Conservation (phyloP, 169 alveolate species). For the Cryptosporidium bovis region DNA sequence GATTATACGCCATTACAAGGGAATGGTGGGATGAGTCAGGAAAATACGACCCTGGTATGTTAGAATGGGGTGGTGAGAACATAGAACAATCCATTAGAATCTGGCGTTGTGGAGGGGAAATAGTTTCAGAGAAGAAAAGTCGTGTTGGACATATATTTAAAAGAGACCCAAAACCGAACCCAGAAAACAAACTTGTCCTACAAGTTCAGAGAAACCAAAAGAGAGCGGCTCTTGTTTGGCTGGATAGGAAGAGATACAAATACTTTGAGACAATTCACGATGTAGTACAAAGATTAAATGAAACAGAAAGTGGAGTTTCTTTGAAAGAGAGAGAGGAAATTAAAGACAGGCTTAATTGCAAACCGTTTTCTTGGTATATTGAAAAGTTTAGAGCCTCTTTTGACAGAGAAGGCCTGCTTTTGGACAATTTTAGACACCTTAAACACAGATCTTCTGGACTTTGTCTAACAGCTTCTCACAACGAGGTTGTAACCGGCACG, state of each 20-base stretch:
- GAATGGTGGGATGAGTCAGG: constrained; percentile 82
- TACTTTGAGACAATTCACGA: constrained; percentile 60
- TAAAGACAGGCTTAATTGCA: constrained; percentile 53
- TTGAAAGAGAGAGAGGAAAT: constrained; percentile 24
- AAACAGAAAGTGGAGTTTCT: constrained; percentile 43
- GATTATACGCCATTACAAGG: constrained; percentile 76
- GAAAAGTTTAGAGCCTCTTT: constrained; percentile 67
- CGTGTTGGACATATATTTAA: constrained; percentile 78
- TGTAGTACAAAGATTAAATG: constrained; percentile 36
- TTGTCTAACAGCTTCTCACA: constrained; percentile 51
- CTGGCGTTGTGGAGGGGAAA: constrained; percentile 82
- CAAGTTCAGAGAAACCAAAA: constrained; percentile 75
- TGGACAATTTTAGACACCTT: constrained; percentile 56
- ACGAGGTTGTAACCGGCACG: constrained; percentile 69
- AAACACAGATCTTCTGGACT: constrained; percentile 58
- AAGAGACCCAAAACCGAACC: constrained; percentile 74
- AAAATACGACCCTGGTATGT: constrained; percentile 77
- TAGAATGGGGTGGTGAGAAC: constrained; percentile 80
- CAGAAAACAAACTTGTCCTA: constrained; percentile 56
- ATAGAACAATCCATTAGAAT: constrained; percentile 77
- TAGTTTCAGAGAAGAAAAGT: constrained; percentile 71
- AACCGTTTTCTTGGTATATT: constrained; percentile 74
- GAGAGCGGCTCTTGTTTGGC: constrained; percentile 73
- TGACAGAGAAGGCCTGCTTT: constrained; percentile 47
- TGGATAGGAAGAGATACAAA: constrained; percentile 56